Evolutionary conservation across 768 basidiomycete species (phyloP).

Genomic region (Suillus placidus): DNA sequence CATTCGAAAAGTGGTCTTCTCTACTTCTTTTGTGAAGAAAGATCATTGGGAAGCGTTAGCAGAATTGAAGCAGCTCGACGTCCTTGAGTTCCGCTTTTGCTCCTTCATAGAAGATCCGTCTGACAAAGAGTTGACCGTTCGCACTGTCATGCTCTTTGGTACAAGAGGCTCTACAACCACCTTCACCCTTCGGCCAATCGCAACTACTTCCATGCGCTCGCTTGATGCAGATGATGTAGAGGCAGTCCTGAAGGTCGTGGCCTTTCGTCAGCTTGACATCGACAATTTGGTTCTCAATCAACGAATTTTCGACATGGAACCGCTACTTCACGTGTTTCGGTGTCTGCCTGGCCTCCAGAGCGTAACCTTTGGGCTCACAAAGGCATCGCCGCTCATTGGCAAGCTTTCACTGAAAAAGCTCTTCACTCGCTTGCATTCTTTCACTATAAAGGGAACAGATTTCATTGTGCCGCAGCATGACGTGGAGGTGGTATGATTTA

Average conservation of each 20-base stretch:
- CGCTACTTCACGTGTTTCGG: not conserved
- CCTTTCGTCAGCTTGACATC: not conserved
- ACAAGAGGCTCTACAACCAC: too few species aligned
- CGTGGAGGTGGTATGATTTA: not conserved
- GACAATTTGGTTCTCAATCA: not conserved
- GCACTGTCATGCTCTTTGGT: not conserved
- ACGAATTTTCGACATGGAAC: too few species aligned
- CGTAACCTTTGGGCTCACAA: not conserved
- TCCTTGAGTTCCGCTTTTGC: conserved; percentile 17
- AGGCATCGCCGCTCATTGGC: not conserved
- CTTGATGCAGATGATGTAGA: not conserved
- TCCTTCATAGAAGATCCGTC: not conserved
- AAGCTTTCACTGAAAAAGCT: not conserved
- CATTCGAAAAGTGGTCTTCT: conserved; percentile 20
- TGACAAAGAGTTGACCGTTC: not conserved
- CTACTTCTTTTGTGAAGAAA: conserved; percentile 10
- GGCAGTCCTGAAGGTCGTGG: not conserved
- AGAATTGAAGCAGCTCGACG: conserved; percentile 18
- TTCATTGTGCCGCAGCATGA: not conserved
- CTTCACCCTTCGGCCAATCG: conserved; percentile 1
- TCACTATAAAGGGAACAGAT: not conserved
- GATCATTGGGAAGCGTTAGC: conserved; percentile 21
- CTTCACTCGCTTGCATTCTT: not conserved
- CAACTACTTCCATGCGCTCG: not conserved
- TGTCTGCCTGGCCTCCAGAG: not conserved